These are phyloP conservation scores for Kodamaea kakaduensis DNA, from an alignment of 805 yeast genomes.

Conservation along the genomic window DNA sequence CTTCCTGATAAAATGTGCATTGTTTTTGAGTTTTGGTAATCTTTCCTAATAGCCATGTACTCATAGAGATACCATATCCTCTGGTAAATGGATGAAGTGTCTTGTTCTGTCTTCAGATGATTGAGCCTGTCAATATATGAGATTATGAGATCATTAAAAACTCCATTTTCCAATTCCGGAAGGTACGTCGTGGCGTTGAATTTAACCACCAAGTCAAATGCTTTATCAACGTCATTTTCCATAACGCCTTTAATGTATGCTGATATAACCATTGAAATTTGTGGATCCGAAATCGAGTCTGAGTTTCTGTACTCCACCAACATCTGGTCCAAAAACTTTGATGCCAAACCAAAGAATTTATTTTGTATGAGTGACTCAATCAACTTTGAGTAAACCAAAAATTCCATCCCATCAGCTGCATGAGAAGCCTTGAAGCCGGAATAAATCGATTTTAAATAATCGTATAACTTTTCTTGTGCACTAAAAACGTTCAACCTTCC, in stretches of 20 bases:
- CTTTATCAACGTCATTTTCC: slow-evolving; percentile 16
- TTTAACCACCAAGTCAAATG: slow-evolving; percentile 23
- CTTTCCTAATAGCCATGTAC: slow-evolving; percentile 33
- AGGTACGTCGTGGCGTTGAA: slow-evolving; percentile 29
- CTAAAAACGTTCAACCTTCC: slow-evolving; percentile 15
- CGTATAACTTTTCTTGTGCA: slow-evolving; percentile 19
- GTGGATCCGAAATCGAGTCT: slow-evolving; percentile 9
- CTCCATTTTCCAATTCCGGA: slow-evolving; percentile 32
- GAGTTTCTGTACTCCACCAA: slow-evolving; percentile 41
- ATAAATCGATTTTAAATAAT: slow-evolving; percentile 25
- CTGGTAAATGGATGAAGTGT: slow-evolving; percentile 10
- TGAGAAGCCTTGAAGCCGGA: slow-evolving; percentile 31
- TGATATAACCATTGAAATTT: slow-evolving; percentile 40
- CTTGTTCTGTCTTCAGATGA: slow-evolving; percentile 1
- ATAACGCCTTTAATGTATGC: slow-evolving; percentile 26
- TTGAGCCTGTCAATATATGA: slow-evolving; percentile 21
- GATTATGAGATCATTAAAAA: slow-evolving; percentile 30
- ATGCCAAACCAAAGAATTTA: slow-evolving; percentile 47
- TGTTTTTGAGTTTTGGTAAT: slow-evolving; percentile 21
- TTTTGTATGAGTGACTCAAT: slow-evolving; percentile 51
- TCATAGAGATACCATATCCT: slow-evolving; percentile 32
- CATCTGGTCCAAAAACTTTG: slow-evolving; percentile 54
- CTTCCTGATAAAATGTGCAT: slow-evolving; percentile 6
- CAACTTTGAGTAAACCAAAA: slow-evolving; percentile 34
- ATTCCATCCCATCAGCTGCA: slow-evolving; percentile 27